Conservation (phyloP, 2,329 filamentous ascomycete genomes). For the Grosmannia penicillata region DNA sequence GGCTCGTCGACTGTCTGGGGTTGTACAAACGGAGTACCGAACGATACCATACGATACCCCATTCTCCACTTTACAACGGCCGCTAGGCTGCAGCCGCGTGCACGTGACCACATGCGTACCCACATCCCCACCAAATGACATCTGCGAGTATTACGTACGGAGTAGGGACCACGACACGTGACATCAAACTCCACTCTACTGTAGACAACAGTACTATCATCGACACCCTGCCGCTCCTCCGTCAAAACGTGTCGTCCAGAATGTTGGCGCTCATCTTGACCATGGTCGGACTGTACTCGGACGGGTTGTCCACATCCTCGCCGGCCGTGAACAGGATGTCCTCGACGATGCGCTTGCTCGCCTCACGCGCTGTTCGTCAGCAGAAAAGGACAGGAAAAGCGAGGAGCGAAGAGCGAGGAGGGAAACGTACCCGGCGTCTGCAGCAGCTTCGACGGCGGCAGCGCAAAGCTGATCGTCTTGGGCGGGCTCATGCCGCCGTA, state of each 20-base stretch:
- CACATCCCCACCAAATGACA: too few species aligned
- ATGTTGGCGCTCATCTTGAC: conserved; percentile 50
- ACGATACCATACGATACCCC: too few species aligned
- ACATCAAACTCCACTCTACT: background rate
- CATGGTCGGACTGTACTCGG: conserved; percentile 49
- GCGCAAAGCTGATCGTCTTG: conserved; percentile 79
- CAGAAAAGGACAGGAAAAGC: background rate
- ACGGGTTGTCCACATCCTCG: conserved; percentile 38
- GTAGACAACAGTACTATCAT: too few species aligned
- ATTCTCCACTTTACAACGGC: too few species aligned
- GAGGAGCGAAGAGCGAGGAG: background rate
- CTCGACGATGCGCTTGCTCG: conserved; percentile 67
- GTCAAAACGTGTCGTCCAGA: conserved; percentile 45
- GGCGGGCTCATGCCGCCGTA: conserved; percentile 73
- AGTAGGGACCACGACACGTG: too few species aligned
- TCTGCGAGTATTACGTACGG: too few species aligned
- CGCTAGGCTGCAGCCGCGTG: too few species aligned
- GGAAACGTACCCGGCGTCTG: conserved; percentile 57
- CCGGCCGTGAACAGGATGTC: conserved; percentile 67
- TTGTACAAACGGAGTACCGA: too few species aligned
- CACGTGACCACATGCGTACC: too few species aligned
- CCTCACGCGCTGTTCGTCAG: conserved; percentile 48
- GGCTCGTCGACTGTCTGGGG: too few species aligned
- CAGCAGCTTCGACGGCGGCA: conserved; percentile 61
- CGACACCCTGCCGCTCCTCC: background rate